Evolutionary conservation across 176 grass and related monocot genomes (phyloP).

Genomic region (Triticum aestivum): IWGSC_CS_RefSeq_v2.1 NC_057799.1:425474128-425474627

Average conservation of each 20-base stretch:
- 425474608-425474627: not conserved
- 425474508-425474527: not conserved
- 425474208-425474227: slow-evolving; percentile 27
- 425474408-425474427: slow-evolving; percentile 32
- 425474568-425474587: not conserved
- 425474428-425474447: not conserved
- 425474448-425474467: not conserved
- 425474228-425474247: slow-evolving; percentile 43
- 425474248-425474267: slow-evolving; percentile 62
- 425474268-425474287: not conserved
- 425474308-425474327: not conserved
- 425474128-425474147: slow-evolving; percentile 55
- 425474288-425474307: not conserved
- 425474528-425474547: no score
- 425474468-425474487: not conserved
- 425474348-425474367: not conserved
- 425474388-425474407: not conserved
- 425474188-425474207: slow-evolving; percentile 5
- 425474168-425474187: slow-evolving; percentile 42
- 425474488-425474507: no score
- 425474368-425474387: not conserved
- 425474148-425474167: slow-evolving; percentile 46
- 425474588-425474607: not conserved
- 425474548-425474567: not conserved
- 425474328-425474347: not conserved